phyloP scores from a whole-genome alignment of 2,329 filamentous ascomycete genomes.

The Laburnicola sp. region DNA sequence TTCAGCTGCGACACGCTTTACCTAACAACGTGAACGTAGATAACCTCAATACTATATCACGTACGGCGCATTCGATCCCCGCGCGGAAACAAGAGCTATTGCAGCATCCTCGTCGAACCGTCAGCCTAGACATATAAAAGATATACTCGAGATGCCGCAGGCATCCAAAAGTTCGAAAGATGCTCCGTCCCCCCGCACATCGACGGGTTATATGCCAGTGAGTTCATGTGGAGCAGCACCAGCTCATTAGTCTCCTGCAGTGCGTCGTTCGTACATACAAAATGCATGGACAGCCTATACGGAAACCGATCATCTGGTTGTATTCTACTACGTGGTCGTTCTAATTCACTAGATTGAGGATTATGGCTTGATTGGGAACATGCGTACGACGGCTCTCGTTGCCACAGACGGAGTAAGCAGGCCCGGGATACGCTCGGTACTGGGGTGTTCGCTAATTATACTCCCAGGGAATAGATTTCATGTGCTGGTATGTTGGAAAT shows the following conservation, averaged over 20 bases:
- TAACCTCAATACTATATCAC: no score
- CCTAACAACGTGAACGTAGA: no score
- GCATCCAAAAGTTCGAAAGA: neutral
- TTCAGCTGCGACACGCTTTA: no score
- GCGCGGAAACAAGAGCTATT: no score
- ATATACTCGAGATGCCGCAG: neutral
- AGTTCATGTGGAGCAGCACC: neutral
- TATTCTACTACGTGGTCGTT: neutral
- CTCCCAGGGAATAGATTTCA: constrained; percentile 63
- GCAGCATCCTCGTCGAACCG: no score
- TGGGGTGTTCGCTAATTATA: constrained; percentile 21
- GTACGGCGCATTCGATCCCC: no score
- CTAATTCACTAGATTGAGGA: constrained; percentile 60
- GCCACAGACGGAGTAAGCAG: constrained; percentile 63
- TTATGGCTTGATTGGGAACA: constrained; percentile 75
- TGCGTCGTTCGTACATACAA: no score
- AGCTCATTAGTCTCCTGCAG: no score
- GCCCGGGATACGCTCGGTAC: no score
- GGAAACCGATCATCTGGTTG: neutral
- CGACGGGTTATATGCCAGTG: constrained; percentile 18
- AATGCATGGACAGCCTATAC: no score
- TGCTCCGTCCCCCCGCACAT: constrained; percentile 7
- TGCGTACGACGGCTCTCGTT: constrained; percentile 75
- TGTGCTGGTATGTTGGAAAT: constrained; percentile 63
- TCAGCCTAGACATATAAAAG: no score